Conservation (phyloP, 2,329 filamentous ascomycete genomes). For the Botryosphaeria dothidea region DNA sequence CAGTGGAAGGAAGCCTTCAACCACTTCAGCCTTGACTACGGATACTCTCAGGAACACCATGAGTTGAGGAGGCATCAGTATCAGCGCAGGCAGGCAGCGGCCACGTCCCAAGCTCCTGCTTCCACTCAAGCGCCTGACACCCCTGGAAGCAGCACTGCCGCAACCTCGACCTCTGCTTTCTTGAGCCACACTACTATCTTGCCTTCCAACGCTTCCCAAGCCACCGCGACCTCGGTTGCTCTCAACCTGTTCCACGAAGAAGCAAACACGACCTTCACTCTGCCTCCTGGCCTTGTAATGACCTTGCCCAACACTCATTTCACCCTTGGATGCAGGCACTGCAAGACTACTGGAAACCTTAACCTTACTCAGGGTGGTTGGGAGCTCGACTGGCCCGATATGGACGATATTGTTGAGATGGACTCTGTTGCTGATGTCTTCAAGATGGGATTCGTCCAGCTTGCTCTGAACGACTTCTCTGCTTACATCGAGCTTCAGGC, state of each 20-base stretch:
- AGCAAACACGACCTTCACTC: conserved; percentile 29
- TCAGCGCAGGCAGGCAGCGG: background rate
- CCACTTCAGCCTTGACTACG: conserved; percentile 32
- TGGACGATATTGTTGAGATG: conserved; percentile 29
- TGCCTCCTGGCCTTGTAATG: conserved; percentile 21
- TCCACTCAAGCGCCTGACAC: background rate
- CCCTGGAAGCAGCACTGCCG: background rate
- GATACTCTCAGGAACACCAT: conserved; percentile 33
- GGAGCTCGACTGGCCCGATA: conserved; percentile 28
- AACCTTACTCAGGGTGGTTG: conserved; percentile 34
- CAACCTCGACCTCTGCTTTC: background rate
- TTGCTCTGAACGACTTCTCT: conserved; percentile 31
- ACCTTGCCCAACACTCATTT: conserved; percentile 24
- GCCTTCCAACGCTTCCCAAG: conserved; percentile 24
- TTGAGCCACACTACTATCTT: conserved; percentile 25
- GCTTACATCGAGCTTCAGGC: conserved; percentile 38
- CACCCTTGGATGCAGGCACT: conserved; percentile 39
- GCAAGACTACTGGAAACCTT: conserved; percentile 33
- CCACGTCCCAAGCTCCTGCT: background rate
- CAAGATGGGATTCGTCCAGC: conserved; percentile 35
- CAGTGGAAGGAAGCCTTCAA: conserved; percentile 34
- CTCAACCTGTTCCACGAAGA: conserved; percentile 29
- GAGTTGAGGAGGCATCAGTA: conserved; percentile 24
- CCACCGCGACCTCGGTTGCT: conserved; percentile 17
- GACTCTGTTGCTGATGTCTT: conserved; percentile 32